Evolutionary conservation across 331 rosid genomes (phyloP).

Genomic region (Malus hybrid): DNA sequence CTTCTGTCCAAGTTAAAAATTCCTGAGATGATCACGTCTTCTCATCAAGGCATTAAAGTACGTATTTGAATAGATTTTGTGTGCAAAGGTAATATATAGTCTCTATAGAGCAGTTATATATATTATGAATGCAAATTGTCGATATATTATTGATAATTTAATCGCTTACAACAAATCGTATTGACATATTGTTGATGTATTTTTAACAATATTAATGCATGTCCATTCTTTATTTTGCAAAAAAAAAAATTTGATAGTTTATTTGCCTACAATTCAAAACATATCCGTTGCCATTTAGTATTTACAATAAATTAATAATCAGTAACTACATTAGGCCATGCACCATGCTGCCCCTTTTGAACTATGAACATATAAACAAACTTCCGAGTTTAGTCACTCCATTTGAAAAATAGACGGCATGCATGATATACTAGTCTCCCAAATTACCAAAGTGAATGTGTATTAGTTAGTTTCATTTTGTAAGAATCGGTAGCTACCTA

Average conservation of each 20-base stretch:
- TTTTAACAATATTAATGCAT: no score
- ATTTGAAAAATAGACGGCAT: slow-evolving; percentile 13
- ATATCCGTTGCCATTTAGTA: background rate
- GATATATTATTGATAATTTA: no score
- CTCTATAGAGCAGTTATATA: no score
- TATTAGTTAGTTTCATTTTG: background rate
- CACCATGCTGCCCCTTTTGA: background rate
- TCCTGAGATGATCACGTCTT: no score
- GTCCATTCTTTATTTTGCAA: no score
- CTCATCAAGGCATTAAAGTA: no score
- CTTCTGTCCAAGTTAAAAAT: no score
- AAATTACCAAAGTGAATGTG: slow-evolving; percentile 2
- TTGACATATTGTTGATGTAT: no score
- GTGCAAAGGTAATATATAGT: no score
- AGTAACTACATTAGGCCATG: background rate
- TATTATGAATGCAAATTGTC: no score
- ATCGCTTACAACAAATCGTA: no score
- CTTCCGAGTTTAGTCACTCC: slow-evolving; percentile 12
- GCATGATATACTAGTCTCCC: background rate
- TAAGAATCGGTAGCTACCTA: background rate
- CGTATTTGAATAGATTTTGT: no score
- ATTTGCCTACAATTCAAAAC: background rate
- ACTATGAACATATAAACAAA: background rate
- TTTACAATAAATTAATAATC: background rate
- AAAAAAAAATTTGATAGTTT: background rate